A percentile compares a stretch with the other conserved stretches of the same genome.
These are phyloP conservation scores for Pythium folliculosum DNA, from an alignment of 352 stramenopile genomes.

Conservation along the genomic window DNA sequence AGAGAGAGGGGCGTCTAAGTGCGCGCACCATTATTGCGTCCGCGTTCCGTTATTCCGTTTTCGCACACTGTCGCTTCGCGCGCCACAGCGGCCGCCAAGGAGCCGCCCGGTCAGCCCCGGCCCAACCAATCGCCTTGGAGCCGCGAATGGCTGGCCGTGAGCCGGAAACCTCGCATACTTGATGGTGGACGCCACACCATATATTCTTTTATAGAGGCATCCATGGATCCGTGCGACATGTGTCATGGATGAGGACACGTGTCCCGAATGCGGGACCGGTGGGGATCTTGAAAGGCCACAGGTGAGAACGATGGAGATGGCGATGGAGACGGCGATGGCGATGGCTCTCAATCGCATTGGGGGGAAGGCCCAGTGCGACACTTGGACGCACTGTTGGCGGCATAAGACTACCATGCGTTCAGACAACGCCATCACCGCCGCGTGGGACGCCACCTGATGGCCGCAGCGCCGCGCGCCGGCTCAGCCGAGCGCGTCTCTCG, in stretches of 20 bases:
- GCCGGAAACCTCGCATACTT: conserved; percentile 30
- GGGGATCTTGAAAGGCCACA: neutral
- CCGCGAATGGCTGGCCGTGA: conserved; percentile 31
- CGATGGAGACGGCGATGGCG: neutral
- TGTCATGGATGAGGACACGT: neutral
- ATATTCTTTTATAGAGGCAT: conserved; percentile 20
- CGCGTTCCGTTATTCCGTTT: conserved; percentile 9
- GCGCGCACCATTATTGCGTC: conserved; percentile 10
- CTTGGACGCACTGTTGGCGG: neutral
- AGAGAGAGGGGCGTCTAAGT: too few relatives aligned
- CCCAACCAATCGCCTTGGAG: neutral
- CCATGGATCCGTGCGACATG: conserved; percentile 25
- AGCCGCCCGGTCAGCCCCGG: too few relatives aligned
- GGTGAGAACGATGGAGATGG: too few relatives aligned
- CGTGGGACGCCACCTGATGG: conserved; percentile 20
- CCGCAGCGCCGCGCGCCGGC: conserved; percentile 17
- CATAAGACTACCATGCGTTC: conserved; percentile 11
- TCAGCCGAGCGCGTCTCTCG: too few relatives aligned
- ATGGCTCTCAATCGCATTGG: conserved; percentile 17
- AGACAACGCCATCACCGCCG: too few relatives aligned
- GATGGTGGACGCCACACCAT: conserved; percentile 11
- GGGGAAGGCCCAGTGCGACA: neutral
- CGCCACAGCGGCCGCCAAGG: neutral
- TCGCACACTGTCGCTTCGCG: conserved; percentile 21
- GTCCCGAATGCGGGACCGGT: conserved; percentile 5